Base-by-base conservation (phyloP, 1,284 basidiomycete genomes). In the Termitomyces sp. region DNA sequence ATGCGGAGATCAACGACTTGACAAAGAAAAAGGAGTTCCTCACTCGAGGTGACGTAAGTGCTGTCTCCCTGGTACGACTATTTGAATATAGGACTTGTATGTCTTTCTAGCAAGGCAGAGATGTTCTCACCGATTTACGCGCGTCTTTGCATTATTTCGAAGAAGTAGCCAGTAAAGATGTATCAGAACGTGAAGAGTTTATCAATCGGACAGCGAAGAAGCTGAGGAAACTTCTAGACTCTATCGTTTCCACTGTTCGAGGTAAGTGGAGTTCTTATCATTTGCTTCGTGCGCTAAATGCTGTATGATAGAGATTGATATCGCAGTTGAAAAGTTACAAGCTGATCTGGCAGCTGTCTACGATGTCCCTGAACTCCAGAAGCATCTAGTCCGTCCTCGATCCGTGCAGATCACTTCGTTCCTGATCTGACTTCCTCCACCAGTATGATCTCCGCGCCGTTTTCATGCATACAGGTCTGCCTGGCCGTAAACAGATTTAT, bases 381-480 rank as follows among this genome's bases (percentile, higher is more conserved):
- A 77, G 46, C 72, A 78, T 60, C 76, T 75, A 57, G 88, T 81
- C 54, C 37, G 80, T 70, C n/a, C 19, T 9, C 24, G 7, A 49
- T 35, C 14, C 28, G 33, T 33, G 46, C 41, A 19, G 6, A 16
- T 33, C 2, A 18, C 43, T 40, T 31, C 45, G 24, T 54, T 26
- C 39, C 21, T 47, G 21, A 50, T 42, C 14, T 8, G 18, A n/a
- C 30, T 21, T 30, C 26, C 13, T 24, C n/a, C 28, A 42, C 11
- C 19, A 90, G 88, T 91, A 90, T 61, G 86, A 90, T 57, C 76
- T 91, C 21, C 83, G 86, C 5, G 82, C 77, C 9, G 87, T 90
- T 1, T 72, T 91, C 16, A 73, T 88, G 38, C 84, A 90, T 60
- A 86, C 86, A 11, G 88, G 88, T 10, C 67, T 88, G 13, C 82